Percentiles rank a stretch among this genome's conserved stretches.
Evolutionary conservation across 495 filamentous ascomycete genomes (phyloP).

Genomic region (Aspergillus hancockii): DNA sequence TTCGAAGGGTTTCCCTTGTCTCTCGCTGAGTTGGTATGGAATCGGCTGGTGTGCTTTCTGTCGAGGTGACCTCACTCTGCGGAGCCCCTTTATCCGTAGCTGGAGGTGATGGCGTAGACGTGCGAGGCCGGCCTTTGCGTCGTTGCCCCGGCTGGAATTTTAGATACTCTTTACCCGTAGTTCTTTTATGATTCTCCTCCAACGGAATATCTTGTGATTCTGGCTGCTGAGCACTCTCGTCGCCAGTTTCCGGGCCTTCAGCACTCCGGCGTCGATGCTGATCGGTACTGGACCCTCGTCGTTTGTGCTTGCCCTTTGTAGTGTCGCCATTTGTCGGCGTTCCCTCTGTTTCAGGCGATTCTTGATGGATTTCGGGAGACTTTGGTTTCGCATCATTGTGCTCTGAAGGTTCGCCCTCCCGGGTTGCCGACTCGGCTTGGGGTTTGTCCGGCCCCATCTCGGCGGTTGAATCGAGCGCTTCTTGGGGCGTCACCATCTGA

Average conservation of each 20-base stretch:
- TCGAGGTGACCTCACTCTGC: constrained; percentile 3
- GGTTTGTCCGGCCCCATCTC: neutral
- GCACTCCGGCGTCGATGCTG: neutral
- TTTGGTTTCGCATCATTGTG: neutral
- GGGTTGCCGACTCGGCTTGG: neutral
- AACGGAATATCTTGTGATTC: neutral
- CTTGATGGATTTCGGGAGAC: neutral
- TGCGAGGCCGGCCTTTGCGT: constrained; percentile 18
- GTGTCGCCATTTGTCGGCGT: constrained; percentile 12
- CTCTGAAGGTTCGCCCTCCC: neutral
- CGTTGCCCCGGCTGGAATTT: constrained; percentile 16
- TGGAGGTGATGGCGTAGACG: constrained; percentile 13
- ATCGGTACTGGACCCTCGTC: constrained; percentile 11
- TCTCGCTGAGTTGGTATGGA: neutral
- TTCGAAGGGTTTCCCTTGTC: constrained; percentile 9
- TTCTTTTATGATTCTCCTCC: constrained; percentile 7
- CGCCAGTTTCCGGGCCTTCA: neutral
- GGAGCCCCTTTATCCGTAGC: constrained; percentile 8
- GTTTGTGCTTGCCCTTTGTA: constrained; percentile 11
- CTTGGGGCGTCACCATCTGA: constrained; percentile 3
- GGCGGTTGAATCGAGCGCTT: constrained; percentile 2
- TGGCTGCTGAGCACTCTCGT: constrained; percentile 8
- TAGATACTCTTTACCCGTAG: neutral
- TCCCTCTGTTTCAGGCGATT: constrained; percentile 10
- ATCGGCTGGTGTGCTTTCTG: neutral